Evolutionary conservation across 108 stramenopile genomes (phyloP).

Genomic region (Schizochytrium sp.): DNA sequence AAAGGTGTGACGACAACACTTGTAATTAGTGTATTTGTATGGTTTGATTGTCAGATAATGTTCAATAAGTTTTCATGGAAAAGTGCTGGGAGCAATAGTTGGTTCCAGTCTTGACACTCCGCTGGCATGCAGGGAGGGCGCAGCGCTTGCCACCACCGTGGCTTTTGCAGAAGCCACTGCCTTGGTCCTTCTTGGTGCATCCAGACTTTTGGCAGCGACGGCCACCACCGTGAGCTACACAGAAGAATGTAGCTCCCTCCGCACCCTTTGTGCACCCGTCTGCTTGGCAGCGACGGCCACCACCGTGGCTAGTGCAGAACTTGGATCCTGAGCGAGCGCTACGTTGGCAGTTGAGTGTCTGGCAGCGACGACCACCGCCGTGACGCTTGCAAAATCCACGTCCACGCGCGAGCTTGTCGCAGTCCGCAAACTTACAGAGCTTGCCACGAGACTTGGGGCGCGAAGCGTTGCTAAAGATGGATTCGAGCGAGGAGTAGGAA

Average conservation of each 20-base stretch:
- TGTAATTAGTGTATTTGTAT: too few species aligned
- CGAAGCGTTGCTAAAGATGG: not conserved
- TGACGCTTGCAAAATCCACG: conserved; percentile 20
- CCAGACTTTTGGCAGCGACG: conserved; percentile 14
- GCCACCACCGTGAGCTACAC: conserved; percentile 96
- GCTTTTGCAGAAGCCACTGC: conserved; percentile 24
- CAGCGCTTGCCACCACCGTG: conserved; percentile 58
- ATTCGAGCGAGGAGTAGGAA: too few species aligned
- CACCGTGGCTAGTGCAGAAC: conserved; percentile 95
- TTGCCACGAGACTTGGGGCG: conserved; percentile 78
- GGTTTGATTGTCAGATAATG: too few species aligned
- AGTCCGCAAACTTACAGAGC: conserved; percentile 75
- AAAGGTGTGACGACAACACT: too few species aligned
- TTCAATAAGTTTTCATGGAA: not conserved
- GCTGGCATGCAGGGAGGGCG: not conserved
- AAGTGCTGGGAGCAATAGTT: conserved; percentile 21
- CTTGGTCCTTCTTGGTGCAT: conserved; percentile 60
- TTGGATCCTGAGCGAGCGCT: conserved; percentile 94
- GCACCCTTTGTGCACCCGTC: conserved; percentile 91
- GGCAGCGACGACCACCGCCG: conserved; percentile 51
- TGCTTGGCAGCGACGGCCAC: conserved; percentile 90
- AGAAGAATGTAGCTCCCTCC: conserved; percentile 92
- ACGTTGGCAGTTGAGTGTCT: conserved; percentile 87
- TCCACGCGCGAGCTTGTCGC: conserved; percentile 57
- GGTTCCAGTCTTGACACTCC: conserved; percentile 44